phyloP scores from a whole-genome alignment of 2,329 filamentous ascomycete species.

The Xylariaceae sp. region DNA sequence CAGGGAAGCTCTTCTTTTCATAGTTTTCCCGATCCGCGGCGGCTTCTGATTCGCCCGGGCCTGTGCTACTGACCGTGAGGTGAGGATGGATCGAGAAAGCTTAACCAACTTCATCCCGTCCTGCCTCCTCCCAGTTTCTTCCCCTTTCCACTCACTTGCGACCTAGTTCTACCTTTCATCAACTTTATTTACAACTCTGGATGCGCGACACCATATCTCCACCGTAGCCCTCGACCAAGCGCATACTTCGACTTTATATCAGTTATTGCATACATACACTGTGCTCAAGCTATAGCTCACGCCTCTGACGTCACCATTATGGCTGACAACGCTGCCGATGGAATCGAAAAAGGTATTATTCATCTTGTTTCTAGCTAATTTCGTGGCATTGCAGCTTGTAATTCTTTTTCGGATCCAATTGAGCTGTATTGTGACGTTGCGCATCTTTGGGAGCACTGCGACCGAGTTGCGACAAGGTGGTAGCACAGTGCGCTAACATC shows the following conservation, averaged over 20 bases:
- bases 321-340: conserved; percentile 34
- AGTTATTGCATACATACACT: conserved; percentile 20
- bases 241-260: conserved; percentile 10
- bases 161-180: conserved; percentile 10
- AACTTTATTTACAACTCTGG: conserved; percentile 1
- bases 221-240: conserved; percentile 11
- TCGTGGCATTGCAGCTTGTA: conserved; percentile 11
- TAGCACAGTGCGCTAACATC: conserved; percentile 34
- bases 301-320: conserved; percentile 41
- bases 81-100: conserved; percentile 31
- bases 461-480: conserved; percentile 17
- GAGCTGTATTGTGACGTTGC: conserved; percentile 13
- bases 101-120: conserved; percentile 36
- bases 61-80: conserved; percentile 29
- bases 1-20: conserved; percentile 23
- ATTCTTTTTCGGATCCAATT: conserved; percentile 24
- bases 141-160: conserved; percentile 16
- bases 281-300: conserved; percentile 23
- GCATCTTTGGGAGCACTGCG: conserved; percentile 18
- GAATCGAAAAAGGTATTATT: conserved; percentile 37
- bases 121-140: conserved; percentile 25
- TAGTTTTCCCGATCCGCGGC: conserved; percentile 35
- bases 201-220: conserved; percentile 7
- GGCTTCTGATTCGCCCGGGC: conserved; percentile 35
- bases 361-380: conserved; percentile 10